Conservation (phyloP, 179 eudicot genomes). For the Beta macrorhiza region DNA sequence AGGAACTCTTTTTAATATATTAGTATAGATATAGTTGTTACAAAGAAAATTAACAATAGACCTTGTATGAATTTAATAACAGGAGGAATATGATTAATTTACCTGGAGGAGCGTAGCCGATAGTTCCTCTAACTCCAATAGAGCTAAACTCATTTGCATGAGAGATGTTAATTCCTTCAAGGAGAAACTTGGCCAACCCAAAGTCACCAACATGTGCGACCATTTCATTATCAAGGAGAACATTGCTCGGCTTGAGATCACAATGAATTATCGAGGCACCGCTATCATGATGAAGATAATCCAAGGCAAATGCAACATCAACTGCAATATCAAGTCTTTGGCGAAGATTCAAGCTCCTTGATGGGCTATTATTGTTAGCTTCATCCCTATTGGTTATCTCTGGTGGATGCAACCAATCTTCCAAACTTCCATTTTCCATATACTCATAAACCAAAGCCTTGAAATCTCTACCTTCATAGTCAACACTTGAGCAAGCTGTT, state of each 20-base stretch:
- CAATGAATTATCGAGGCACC: slow-evolving; percentile 27
- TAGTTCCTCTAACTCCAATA: too few relatives aligned
- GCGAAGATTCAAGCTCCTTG: slow-evolving; percentile 10
- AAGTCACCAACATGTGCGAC: slow-evolving; percentile 38
- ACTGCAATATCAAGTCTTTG: slow-evolving; percentile 31
- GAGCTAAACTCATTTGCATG: not conserved
- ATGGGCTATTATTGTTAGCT: not conserved
- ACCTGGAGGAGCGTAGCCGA: too few relatives aligned
- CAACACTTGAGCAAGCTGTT: slow-evolving; percentile 33
- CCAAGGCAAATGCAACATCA: slow-evolving; percentile 30
- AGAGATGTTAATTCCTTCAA: not conserved
- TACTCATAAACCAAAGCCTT: slow-evolving; percentile 38
- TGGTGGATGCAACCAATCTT: slow-evolving; percentile 28
- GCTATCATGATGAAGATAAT: slow-evolving; percentile 31
- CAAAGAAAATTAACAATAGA: not conserved
- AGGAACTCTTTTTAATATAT: too few relatives aligned
- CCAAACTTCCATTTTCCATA: slow-evolving; percentile 34
- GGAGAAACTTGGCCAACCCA: slow-evolving; percentile 32
- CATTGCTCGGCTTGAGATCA: slow-evolving; percentile 40
- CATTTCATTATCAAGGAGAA: slow-evolving; percentile 35
- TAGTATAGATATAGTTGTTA: too few relatives aligned
- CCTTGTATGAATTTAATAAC: too few relatives aligned
- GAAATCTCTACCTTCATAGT: slow-evolving; percentile 32
- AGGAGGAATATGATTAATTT: too few relatives aligned
- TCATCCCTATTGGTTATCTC: not conserved